Evolutionary conservation across 345 rosid species (phyloP), one percentile per base, ranked within the genome.

Genomic region (Mercurialis annua): DNA sequence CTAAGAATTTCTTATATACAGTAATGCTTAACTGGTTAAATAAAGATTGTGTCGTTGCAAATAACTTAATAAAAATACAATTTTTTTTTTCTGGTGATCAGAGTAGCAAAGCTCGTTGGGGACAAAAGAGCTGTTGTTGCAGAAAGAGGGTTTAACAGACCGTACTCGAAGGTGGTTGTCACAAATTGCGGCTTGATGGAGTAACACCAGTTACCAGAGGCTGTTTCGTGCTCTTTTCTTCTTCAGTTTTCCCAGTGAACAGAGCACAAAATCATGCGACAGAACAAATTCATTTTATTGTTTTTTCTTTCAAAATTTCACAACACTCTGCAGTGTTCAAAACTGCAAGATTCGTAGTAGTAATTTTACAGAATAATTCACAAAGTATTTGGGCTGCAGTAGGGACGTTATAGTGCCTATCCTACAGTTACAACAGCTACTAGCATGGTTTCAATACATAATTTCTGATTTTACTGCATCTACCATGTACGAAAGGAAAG

Each of bases 71-170:
- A 0, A 27, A 26, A n/a, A 12, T 29, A 12, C 20, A 53, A 27
- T 42, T 11, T 46, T 42, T 26, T 48, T 18, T 51, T 62, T 40
- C 60, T 71, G 66, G 64, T 72, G 74, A 24, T 46, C 81, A 92
- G 97, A 78, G 93, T 86, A 65, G 96, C 98, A 34, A 85, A 90
- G 75, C 82, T 88, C 66, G 78, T 90, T 30, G 96, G 98, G 46
- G 98, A 90, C 66, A 88, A 88, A 76, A 84, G 98, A 72, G 97
- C 96, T 14, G 91, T 85, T 17, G 98, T 90, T 4, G 97, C 97
- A 34, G 98, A 86, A 70, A 87, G 92, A 72, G 96, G 97, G 51
- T 92, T 92, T 76, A 90, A 90, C 69, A 83, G 95, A 52, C 97
- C 97, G 31, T 93, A 90, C 80, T 79, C 93, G 0, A 90, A 87